Conservation (phyloP, 78 protist genomes). For the Cavenderia fasciculata region DNA sequence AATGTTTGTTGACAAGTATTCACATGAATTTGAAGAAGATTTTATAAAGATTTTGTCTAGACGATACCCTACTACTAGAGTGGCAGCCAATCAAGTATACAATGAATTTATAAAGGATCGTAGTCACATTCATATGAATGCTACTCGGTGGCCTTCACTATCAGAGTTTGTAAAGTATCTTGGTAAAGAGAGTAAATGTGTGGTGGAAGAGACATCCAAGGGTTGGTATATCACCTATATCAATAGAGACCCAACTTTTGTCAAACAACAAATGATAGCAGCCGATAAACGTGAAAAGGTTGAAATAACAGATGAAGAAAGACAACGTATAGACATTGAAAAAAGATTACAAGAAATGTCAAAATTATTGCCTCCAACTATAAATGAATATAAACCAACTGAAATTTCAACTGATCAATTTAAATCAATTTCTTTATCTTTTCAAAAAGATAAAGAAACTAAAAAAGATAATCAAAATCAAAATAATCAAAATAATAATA, state of each 20-base stretch:
- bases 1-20: slow-evolving; percentile 77
- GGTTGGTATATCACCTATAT: slow-evolving; percentile 91
- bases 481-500: too few relatives aligned
- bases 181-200: slow-evolving; percentile 84
- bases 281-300: slow-evolving; percentile 11
- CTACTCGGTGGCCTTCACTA: slow-evolving; percentile 88
- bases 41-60: slow-evolving; percentile 80
- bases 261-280: too few relatives aligned
- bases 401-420: not conserved
- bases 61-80: slow-evolving; percentile 76
- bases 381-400: slow-evolving; percentile 2
- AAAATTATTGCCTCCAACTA: not conserved
- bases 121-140: slow-evolving; percentile 91
- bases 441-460: too few relatives aligned
- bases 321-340: slow-evolving; percentile 51
- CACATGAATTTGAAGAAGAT: slow-evolving; percentile 86
- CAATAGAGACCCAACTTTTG: slow-evolving; percentile 82
- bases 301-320: slow-evolving; percentile 66
- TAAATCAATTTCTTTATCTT: not conserved
- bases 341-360: slow-evolving; percentile 42
- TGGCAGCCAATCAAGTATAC: slow-evolving; percentile 89
- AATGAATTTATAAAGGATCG: slow-evolving; percentile 85
- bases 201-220: slow-evolving; percentile 92
- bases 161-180: slow-evolving; percentile 89
- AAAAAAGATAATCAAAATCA: too few relatives aligned